Percentiles rank a stretch among this genome's conserved stretches.
Evolutionary conservation across 352 stramenopile genomes (phyloP).

Genomic region (Pythium insidiosum): DNA sequence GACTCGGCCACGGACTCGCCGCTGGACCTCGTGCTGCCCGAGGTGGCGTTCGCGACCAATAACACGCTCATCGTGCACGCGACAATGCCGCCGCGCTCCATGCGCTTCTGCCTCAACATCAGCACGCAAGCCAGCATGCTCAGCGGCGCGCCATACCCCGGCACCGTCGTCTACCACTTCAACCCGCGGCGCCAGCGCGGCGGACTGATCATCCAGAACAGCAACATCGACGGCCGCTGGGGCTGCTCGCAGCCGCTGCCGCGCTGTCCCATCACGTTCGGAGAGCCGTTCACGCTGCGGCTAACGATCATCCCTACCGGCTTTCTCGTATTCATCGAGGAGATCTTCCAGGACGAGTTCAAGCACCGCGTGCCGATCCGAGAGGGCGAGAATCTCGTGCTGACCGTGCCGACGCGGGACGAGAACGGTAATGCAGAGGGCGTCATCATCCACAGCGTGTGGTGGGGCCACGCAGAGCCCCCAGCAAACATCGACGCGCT

Average conservation of each 20-base stretch:
- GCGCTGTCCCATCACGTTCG: slow-evolving; percentile 62
- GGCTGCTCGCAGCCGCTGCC: slow-evolving; percentile 56
- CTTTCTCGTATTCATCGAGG: slow-evolving; percentile 72
- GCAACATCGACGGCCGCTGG: slow-evolving; percentile 75
- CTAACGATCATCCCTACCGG: slow-evolving; percentile 62
- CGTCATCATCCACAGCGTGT: slow-evolving; percentile 72
- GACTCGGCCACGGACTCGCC: slow-evolving; percentile 49
- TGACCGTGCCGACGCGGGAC: slow-evolving; percentile 66
- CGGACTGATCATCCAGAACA: slow-evolving; percentile 73
- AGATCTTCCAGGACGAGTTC: slow-evolving; percentile 80
- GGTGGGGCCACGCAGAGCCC: slow-evolving; percentile 75
- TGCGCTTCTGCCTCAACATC: slow-evolving; percentile 72
- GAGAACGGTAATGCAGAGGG: slow-evolving; percentile 67
- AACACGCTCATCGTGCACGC: slow-evolving; percentile 82
- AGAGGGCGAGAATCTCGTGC: slow-evolving; percentile 72
- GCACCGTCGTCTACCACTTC: slow-evolving; percentile 77
- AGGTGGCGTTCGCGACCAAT: slow-evolving; percentile 75
- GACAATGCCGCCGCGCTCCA: slow-evolving; percentile 50
- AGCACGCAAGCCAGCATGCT: slow-evolving; percentile 66
- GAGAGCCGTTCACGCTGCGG: slow-evolving; percentile 68
- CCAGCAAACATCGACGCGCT: slow-evolving; percentile 57
- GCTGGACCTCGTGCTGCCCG: slow-evolving; percentile 57
- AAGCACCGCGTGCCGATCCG: slow-evolving; percentile 79
- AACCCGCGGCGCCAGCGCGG: slow-evolving; percentile 58
- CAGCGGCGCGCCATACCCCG: slow-evolving; percentile 57